Evolutionary conservation across 2,329 filamentous ascomycete species (phyloP).

Genomic region (Penicillium sp.): DNA sequence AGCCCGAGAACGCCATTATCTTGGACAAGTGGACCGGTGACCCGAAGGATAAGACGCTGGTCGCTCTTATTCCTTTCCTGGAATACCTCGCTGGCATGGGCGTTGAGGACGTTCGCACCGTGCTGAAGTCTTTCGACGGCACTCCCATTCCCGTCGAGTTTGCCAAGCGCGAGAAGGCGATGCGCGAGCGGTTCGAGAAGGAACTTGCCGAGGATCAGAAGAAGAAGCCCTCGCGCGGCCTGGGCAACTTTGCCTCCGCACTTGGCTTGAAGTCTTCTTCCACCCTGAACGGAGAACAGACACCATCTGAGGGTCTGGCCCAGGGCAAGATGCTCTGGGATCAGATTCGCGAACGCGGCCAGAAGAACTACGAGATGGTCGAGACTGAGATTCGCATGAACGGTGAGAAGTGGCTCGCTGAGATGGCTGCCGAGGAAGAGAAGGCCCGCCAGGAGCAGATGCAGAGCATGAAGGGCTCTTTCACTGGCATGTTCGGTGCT

Average conservation of each 20-base stretch:
- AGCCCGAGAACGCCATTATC: slow-evolving; percentile 95
- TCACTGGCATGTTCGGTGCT: slow-evolving; percentile 57
- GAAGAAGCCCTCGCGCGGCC: slow-evolving; percentile 59
- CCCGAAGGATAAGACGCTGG: slow-evolving; percentile 77
- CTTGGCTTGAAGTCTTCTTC: slow-evolving; percentile 74
- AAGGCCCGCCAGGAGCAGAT: slow-evolving; percentile 86
- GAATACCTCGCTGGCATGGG: slow-evolving; percentile 97
- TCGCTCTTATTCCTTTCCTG: slow-evolving; percentile 89
- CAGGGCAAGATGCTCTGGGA: slow-evolving; percentile 98
- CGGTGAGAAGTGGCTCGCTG: slow-evolving; percentile 92
- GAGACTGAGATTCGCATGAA: slow-evolving; percentile 91
- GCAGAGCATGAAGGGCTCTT: slow-evolving; percentile 83
- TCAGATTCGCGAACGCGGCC: slow-evolving; percentile 85
- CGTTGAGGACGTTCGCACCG: slow-evolving; percentile 79
- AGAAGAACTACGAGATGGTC: slow-evolving; percentile 82
- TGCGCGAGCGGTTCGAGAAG: slow-evolving; percentile 80
- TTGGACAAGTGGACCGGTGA: slow-evolving; percentile 88
- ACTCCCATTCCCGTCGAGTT: slow-evolving; percentile 89
- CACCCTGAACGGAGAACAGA: slow-evolving; percentile 64
- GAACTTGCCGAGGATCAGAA: slow-evolving; percentile 68
- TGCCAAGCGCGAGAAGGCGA: slow-evolving; percentile 78
- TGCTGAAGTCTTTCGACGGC: slow-evolving; percentile 84
- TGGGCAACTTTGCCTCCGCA: slow-evolving; percentile 67
- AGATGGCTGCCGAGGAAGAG: slow-evolving; percentile 85
- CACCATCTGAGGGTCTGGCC: slow-evolving; percentile 71